Base-by-base conservation (phyloP, 352 stramenopile species). In the Pythium angustatum region DNA sequence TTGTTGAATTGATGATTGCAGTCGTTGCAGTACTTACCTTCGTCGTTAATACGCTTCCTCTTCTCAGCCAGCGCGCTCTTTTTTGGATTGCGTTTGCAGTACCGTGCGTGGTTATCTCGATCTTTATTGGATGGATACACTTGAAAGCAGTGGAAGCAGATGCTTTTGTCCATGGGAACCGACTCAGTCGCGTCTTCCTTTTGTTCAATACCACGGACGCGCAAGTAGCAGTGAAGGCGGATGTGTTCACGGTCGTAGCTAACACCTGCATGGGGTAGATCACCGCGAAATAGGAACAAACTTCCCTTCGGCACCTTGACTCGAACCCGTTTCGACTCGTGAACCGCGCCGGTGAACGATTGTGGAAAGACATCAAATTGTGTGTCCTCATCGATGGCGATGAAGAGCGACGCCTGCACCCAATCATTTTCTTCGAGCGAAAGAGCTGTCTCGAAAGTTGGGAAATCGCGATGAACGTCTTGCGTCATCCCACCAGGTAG, bases 401-500 rank as follows among this genome's bases (percentile, higher is more conserved):
- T 19, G 22, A 57, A 45, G 3, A 57, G 2, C n/a, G 50, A 57
- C 19, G 8, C 50, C 28, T 57, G 50, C 4, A 44, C 50, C 50
- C 33, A 57, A 38, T 56, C 40, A 5, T 38, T 6, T 11, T 56
- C 15, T 24, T 41, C 8, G 9, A 41, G 41, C 8, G 41, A 9
- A 15, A 41, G 9, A 15, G 49, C 27, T 10, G 49, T 56, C 12
- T 41, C 49, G 21, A 27, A 56, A 5, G 49, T 56, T 40, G 27
- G 49, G 27, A 56, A 38, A 24, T 56, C 49, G 5, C 27, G 49
- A n/a, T 41, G 49, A 7, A 56, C 49, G 49, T 56, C 49, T 26
- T 56, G 49, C 5, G 27, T 4, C 27, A 40, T 56, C 19, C 49
- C 49, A 9, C 19, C 27, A 22, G 49, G 49, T 40, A 43, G 49